These are phyloP conservation scores for Coix lacrymajobi DNA, from an alignment of 176 grass and related monocot genomes.

Conservation along the genomic window DNA sequence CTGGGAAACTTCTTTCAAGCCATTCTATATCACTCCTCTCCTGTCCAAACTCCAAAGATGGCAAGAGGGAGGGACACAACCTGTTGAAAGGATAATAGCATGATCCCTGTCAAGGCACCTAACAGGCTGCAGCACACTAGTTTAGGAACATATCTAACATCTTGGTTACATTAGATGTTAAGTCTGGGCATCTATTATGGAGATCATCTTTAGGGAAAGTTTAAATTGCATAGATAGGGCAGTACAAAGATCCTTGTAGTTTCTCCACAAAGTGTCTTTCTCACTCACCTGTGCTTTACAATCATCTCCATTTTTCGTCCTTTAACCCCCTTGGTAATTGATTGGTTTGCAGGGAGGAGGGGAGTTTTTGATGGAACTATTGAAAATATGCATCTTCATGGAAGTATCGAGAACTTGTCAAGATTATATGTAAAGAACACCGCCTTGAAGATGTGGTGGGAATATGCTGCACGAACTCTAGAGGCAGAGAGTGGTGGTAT, in stretches of 20 bases:
- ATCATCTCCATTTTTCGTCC: background rate
- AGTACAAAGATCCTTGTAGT: background rate
- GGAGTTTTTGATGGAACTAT: constrained; percentile 93
- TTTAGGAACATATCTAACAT: constrained; percentile 9
- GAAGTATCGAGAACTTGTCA: constrained; percentile 92
- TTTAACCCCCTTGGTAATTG: constrained; percentile 2
- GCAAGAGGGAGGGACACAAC: background rate
- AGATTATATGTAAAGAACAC: constrained; percentile 86
- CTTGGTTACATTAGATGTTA: background rate
- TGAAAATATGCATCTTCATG: constrained; percentile 99
- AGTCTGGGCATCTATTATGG: background rate
- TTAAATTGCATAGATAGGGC: background rate
- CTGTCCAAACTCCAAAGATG: background rate
- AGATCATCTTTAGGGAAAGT: background rate
- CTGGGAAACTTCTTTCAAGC: background rate
- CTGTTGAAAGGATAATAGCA: background rate
- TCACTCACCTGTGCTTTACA: background rate
- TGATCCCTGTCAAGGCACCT: background rate
- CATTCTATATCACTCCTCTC: background rate
- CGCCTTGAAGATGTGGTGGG: constrained; percentile 55
- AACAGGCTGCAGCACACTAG: background rate
- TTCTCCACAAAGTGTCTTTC: background rate
- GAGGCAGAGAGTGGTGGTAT: constrained; percentile 94
- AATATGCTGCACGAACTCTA: constrained; percentile 57
- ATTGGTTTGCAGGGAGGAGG: constrained; percentile 63